Conservation (phyloP, 805 yeast species). For the Saccharomycopsis olivae region DNA sequence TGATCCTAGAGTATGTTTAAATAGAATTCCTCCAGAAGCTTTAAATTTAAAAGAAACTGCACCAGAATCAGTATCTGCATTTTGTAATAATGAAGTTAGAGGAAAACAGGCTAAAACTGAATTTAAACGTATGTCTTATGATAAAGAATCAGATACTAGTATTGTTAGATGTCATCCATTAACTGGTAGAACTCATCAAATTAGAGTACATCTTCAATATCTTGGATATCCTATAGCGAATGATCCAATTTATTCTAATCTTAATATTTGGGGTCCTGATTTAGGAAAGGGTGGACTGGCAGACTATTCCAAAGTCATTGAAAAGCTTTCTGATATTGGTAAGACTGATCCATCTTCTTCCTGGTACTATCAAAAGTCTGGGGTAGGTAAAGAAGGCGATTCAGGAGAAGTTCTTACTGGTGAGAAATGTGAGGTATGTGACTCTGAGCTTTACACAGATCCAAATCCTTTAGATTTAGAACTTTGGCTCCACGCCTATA, state of each 20-base stretch:
- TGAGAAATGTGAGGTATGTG: constrained; percentile 55
- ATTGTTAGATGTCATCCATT: constrained; percentile 77
- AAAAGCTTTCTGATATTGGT: constrained; percentile 52
- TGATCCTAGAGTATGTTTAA: constrained; percentile 65
- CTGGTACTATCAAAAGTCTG: constrained; percentile 33
- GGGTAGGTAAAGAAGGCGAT: constrained; percentile 16
- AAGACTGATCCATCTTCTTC: constrained; percentile 56
- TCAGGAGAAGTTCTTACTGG: constrained; percentile 63
- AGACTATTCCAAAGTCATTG: constrained; percentile 37
- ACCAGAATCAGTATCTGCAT: constrained; percentile 36
- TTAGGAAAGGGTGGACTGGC: constrained; percentile 56
- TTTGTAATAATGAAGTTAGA: too few relatives aligned
- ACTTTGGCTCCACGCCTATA: constrained; percentile 84
- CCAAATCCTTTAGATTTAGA: constrained; percentile 85
- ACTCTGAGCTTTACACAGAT: constrained; percentile 55
- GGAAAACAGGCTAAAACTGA: constrained; percentile 61
- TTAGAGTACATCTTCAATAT: constrained; percentile 83
- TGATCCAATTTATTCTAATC: constrained; percentile 74
- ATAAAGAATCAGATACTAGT: constrained; percentile 48
- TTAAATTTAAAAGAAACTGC: neutral
- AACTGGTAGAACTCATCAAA: constrained; percentile 95
- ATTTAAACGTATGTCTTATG: constrained; percentile 63
- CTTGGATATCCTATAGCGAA: constrained; percentile 77
- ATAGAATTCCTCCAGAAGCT: constrained; percentile 31
- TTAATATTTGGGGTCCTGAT: constrained; percentile 64